A percentile compares a stretch with the other conserved stretches of the same genome.
phyloP scores from a whole-genome alignment of 331 rosid genomes.

The Spiraea crenata region DNA sequence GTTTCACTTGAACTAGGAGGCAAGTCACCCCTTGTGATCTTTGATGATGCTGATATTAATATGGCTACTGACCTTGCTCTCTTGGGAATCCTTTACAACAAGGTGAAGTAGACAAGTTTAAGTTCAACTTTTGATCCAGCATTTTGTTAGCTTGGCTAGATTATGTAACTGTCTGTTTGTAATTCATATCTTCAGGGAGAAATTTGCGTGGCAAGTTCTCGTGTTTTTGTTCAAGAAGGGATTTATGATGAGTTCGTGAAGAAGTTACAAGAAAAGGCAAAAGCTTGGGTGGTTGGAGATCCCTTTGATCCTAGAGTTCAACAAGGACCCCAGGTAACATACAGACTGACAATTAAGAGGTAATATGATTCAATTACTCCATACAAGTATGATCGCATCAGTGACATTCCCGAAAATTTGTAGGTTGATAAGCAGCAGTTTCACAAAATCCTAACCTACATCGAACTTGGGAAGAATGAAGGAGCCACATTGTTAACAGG shows the following conservation, averaged over 20 bases:
- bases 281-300: constrained; percentile 79
- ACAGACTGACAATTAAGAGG: neutral
- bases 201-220: constrained; percentile 73
- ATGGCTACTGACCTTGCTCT: constrained; percentile 67
- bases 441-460: constrained; percentile 59
- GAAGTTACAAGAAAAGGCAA: constrained; percentile 54
- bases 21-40: constrained; percentile 68
- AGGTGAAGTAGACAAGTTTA: constrained; percentile 35
- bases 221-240: constrained; percentile 82
- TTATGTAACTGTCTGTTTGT: neutral
- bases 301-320: constrained; percentile 80
- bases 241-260: constrained; percentile 73
- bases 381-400: too few species aligned
- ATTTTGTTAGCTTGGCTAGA: neutral
- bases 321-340: constrained; percentile 82
- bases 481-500: constrained; percentile 87
- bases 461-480: constrained; percentile 78
- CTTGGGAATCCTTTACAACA: constrained; percentile 46
- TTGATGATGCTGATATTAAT: constrained; percentile 77
- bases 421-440: constrained; percentile 78
- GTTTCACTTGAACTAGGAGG: constrained; percentile 88
- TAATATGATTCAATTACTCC: too few species aligned
- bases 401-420: neutral
- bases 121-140: neutral
- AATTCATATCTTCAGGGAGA: constrained; percentile 57